Percentiles rank a stretch among this genome's conserved stretches.
These are phyloP conservation scores for Heritiera littoralis DNA, from an alignment of 345 rosid genomes.

Conservation along the genomic window DNA sequence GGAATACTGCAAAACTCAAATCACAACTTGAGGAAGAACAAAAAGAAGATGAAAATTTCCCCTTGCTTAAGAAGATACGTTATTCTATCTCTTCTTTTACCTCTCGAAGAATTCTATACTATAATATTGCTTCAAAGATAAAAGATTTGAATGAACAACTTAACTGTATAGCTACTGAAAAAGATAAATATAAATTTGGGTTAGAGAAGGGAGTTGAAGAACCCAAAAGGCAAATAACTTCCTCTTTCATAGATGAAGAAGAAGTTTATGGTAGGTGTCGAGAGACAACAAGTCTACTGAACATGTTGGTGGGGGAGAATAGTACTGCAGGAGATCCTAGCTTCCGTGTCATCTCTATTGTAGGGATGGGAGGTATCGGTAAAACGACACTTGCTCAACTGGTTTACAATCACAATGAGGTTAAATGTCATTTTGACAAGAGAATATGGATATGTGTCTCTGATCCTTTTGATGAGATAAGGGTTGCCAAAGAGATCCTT, in stretches of 20 bases:
- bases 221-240: background rate
- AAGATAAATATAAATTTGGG: conserved; percentile 9
- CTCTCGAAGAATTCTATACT: background rate
- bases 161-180: background rate
- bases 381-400: conserved; percentile 27
- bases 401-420: conserved; percentile 11
- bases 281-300: background rate
- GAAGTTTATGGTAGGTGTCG: conserved; percentile 19
- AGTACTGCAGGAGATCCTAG: background rate
- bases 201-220: background rate
- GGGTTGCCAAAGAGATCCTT: conserved; percentile 20
- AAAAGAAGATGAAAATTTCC: background rate
- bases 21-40: background rate
- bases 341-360: conserved; percentile 4
- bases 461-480: conserved; percentile 17
- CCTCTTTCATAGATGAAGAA: background rate
- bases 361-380: conserved; percentile 30
- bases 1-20: background rate
- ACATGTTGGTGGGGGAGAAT: conserved; percentile 7
- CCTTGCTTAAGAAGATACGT: conserved; percentile 5
- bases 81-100: conserved; percentile 5
- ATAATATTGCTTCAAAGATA: conserved; percentile 14
- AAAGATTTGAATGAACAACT: background rate
- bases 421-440: conserved; percentile 8
- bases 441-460: conserved; percentile 31